phyloP scores from a whole-genome alignment of 2,329 filamentous ascomycete species.

The Rhexocercosporidium sp. region DNA sequence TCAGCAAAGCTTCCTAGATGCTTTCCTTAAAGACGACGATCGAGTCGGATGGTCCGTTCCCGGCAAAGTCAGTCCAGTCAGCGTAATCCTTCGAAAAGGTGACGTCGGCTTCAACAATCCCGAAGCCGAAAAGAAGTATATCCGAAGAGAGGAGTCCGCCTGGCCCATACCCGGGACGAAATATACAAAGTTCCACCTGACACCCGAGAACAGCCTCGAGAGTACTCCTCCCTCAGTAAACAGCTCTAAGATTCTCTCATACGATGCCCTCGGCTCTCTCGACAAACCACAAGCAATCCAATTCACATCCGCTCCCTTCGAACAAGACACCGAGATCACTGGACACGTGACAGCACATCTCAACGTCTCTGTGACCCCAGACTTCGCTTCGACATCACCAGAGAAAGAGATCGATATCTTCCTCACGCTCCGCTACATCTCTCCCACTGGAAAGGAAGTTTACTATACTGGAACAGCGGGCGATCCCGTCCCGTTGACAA shows the following conservation, averaged over 20 bases:
- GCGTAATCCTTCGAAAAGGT: slow-evolving; percentile 62
- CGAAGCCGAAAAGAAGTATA: slow-evolving; percentile 60
- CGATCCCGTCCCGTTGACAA: slow-evolving; percentile 65
- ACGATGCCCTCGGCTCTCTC: slow-evolving; percentile 57
- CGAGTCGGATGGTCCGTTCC: slow-evolving; percentile 61
- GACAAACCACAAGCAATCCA: slow-evolving; percentile 58
- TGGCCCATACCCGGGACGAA: slow-evolving; percentile 72
- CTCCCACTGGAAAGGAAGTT: slow-evolving; percentile 59
- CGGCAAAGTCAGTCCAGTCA: slow-evolving; percentile 63
- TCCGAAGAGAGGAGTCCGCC: slow-evolving; percentile 60
- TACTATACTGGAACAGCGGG: slow-evolving; percentile 70
- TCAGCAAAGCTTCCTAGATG: slow-evolving; percentile 71
- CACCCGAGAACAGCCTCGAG: slow-evolving; percentile 18
- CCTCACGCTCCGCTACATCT: slow-evolving; percentile 64
- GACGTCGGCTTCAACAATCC: slow-evolving; percentile 71
- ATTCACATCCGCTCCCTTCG: slow-evolving; percentile 63
- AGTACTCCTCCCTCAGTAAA: background rate
- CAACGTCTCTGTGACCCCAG: slow-evolving; percentile 61
- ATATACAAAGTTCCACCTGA: slow-evolving; percentile 66
- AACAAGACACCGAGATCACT: slow-evolving; percentile 70
- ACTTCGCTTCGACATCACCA: background rate
- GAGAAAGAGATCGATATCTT: slow-evolving; percentile 65
- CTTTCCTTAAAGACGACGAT: slow-evolving; percentile 73
- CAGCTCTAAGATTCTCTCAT: slow-evolving; percentile 11
- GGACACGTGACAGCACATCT: slow-evolving; percentile 70